Evolutionary conservation across 208 protist genomes (phyloP).

Genomic region (Giardia muris): DNA sequence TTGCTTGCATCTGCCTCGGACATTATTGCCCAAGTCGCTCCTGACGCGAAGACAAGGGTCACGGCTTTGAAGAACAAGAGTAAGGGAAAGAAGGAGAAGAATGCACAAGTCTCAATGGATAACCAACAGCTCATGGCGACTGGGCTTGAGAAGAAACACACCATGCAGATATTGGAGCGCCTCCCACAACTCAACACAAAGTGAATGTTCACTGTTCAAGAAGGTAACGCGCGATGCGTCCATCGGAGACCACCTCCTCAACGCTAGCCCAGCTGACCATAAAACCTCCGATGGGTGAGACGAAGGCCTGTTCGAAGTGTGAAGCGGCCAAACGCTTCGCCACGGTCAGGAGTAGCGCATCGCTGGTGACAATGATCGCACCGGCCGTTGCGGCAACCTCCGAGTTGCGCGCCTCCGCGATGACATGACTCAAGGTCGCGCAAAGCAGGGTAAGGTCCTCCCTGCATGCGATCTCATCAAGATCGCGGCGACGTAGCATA

Average conservation of each 20-base stretch:
- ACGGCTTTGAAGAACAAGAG: not conserved
- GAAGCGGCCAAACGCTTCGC: not conserved
- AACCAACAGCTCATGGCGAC: too few relatives aligned
- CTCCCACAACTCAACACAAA: too few relatives aligned
- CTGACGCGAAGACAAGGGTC: not conserved
- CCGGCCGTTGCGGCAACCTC: not conserved
- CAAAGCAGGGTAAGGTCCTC: not conserved
- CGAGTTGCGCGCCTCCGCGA: not conserved
- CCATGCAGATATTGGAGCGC: too few relatives aligned
- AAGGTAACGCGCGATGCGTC: not conserved
- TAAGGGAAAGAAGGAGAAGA: not conserved
- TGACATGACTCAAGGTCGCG: not conserved
- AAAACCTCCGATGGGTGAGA: not conserved
- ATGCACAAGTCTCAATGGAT: too few relatives aligned
- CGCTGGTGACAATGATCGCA: not conserved
- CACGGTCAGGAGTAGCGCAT: not conserved
- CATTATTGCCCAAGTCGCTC: not conserved
- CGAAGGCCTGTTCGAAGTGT: not conserved
- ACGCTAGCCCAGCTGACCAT: not conserved
- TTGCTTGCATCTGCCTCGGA: not conserved
- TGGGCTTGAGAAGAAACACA: too few relatives aligned
- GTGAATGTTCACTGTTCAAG: too few relatives aligned
- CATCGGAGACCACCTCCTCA: not conserved
- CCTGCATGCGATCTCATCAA: not conserved
- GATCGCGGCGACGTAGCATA: not conserved